Evolutionary conservation across 352 stramenopile genomes (phyloP).

Genomic region (Globisporangium echinulatum): DNA sequence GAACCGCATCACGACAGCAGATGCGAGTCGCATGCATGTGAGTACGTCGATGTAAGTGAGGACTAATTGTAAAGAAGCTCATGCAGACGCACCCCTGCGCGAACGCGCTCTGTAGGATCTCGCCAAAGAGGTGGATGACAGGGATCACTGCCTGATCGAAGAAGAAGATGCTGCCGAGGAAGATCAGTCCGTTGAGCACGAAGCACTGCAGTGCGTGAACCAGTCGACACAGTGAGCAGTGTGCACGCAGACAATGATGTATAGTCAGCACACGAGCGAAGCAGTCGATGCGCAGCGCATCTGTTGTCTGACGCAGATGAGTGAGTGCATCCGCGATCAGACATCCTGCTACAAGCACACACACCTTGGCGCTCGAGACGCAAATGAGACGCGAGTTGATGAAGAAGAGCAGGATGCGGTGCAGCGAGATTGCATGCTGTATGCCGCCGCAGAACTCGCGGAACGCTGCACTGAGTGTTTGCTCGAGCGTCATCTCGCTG

Average conservation of each 20-base stretch:
- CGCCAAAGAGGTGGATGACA: slow-evolving; percentile 83
- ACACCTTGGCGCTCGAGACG: slow-evolving; percentile 75
- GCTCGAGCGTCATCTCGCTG: slow-evolving; percentile 19
- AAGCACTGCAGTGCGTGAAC: slow-evolving; percentile 31
- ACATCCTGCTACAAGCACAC: neutral
- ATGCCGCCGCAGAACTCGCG: slow-evolving; percentile 80
- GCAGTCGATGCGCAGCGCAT: neutral
- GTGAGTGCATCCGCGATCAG: neutral
- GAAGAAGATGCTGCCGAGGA: slow-evolving; percentile 87
- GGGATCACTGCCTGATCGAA: slow-evolving; percentile 81
- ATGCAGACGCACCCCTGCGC: slow-evolving; percentile 37
- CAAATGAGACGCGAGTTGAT: slow-evolving; percentile 81
- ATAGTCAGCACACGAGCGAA: no score
- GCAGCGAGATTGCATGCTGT: slow-evolving; percentile 81
- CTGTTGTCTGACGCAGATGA: neutral
- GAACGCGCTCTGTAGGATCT: slow-evolving; percentile 69
- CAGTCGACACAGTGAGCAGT: no score
- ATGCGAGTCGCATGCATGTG: no score
- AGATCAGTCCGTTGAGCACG: slow-evolving; percentile 86
- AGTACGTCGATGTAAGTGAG: no score
- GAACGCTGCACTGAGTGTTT: slow-evolving; percentile 58
- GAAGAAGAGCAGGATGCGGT: slow-evolving; percentile 84
- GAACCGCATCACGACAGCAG: no score
- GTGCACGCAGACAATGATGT: no score
- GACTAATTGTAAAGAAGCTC: no score